Evolutionary conservation across 169 alveolate species (phyloP).

Genomic region (Perkinsus marinus): DNA sequence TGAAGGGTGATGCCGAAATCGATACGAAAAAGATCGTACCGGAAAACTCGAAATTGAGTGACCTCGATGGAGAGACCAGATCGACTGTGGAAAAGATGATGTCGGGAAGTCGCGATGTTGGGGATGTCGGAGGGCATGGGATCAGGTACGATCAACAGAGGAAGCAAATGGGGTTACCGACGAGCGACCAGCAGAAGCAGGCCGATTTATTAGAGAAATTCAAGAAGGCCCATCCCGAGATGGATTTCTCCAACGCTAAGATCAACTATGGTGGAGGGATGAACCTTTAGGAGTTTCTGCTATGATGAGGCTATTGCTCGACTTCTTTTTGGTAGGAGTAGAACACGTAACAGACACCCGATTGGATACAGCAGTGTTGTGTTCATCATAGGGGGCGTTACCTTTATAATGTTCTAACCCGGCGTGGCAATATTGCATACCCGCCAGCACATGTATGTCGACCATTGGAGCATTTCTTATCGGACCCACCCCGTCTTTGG

Average conservation of each 20-base stretch:
- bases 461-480: not conserved
- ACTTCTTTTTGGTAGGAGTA: not conserved
- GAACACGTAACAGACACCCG: not conserved
- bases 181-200: constrained; percentile 79
- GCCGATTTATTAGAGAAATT: constrained; percentile 78
- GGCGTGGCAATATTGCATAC: not conserved
- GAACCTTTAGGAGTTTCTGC: not conserved
- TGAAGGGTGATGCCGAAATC: constrained; percentile 83
- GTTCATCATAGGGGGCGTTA: not conserved
- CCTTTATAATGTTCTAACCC: not conserved
- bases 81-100: constrained; percentile 92
- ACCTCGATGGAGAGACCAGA: constrained; percentile 89
- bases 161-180: constrained; percentile 81
- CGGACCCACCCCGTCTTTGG: not conserved
- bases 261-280: constrained; percentile 46
- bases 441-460: not conserved
- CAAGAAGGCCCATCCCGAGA: constrained; percentile 90
- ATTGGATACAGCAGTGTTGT: not conserved
- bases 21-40: constrained; percentile 92
- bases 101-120: constrained; percentile 29
- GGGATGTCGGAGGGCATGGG: constrained; percentile 7
- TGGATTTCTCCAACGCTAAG: constrained; percentile 91
- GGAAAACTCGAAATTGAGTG: constrained; percentile 86
- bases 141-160: constrained; percentile 59
- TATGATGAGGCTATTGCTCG: not conserved